Percentiles rank a stretch among this genome's conserved stretches.
Conservation (phyloP, 1,139 yeast genomes). For the Geotrichum klebahnii region DNA sequence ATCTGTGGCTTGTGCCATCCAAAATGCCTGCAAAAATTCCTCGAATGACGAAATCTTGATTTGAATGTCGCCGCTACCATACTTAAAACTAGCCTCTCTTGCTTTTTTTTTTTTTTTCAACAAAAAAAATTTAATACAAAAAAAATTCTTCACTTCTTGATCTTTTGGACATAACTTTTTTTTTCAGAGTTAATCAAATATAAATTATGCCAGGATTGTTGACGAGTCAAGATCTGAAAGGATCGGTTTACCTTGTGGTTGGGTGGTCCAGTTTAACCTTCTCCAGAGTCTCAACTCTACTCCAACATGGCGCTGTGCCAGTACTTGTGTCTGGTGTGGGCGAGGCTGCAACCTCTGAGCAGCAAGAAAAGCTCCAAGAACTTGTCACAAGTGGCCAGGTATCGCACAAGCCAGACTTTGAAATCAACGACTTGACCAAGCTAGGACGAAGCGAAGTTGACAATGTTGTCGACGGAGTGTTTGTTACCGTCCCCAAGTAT, state of each 20-base stretch:
- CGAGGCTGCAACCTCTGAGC: not conserved
- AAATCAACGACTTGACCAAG: constrained; percentile 45
- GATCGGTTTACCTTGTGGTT: constrained; percentile 57
- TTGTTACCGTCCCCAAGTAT: constrained; percentile 48
- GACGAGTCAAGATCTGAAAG: constrained; percentile 49
- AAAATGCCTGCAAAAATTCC: not conserved
- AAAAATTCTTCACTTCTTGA: not conserved
- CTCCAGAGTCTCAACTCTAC: constrained; percentile 16
- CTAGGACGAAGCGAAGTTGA: constrained; percentile 65
- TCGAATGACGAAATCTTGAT: constrained; percentile 4
- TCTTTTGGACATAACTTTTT: not conserved
- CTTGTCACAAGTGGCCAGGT: not conserved
- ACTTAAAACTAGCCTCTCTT: constrained; percentile 1
- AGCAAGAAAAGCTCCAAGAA: constrained; percentile 28
- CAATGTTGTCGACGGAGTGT: constrained; percentile 67
- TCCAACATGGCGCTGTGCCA: constrained; percentile 20
- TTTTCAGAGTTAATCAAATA: not conserved
- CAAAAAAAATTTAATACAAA: not conserved
- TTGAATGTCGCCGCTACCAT: not conserved
- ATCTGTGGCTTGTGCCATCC: constrained; percentile 17
- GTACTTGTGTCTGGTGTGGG: constrained; percentile 13
- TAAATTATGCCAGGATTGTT: constrained; percentile 39
- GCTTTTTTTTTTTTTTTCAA: no score
- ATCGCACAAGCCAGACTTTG: constrained; percentile 40
- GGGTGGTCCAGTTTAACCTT: constrained; percentile 43